A percentile compares a stretch with the other conserved stretches of the same genome.
These are phyloP conservation scores for Protostelium mycophagum DNA, from an alignment of 78 protist genomes.

Conservation along the genomic window DNA sequence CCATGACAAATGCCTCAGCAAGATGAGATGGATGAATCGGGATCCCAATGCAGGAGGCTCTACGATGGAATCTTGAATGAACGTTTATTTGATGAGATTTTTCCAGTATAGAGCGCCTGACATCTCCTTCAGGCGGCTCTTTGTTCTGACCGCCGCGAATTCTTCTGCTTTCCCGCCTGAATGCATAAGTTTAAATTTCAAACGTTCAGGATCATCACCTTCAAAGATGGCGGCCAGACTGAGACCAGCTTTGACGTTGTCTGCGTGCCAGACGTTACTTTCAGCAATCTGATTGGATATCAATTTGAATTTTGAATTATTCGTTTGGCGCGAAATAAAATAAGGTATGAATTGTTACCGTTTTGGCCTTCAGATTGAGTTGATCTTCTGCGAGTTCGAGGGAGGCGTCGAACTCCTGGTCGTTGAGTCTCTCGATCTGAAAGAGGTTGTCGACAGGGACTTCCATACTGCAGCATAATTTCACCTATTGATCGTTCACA, in stretches of 20 bases:
- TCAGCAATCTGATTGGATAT: neutral
- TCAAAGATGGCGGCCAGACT: slow-evolving; percentile 1
- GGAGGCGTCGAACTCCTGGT: neutral
- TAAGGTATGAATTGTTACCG: too few species aligned
- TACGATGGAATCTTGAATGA: too few species aligned
- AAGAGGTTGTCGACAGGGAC: neutral
- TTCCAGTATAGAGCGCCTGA: neutral
- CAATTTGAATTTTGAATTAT: neutral
- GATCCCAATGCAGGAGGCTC: too few species aligned
- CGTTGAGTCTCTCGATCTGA: neutral
- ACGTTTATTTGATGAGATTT: too few species aligned
- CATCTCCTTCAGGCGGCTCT: neutral
- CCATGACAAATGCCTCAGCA: too few species aligned
- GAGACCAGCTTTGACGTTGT: neutral
- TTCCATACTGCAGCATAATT: neutral
- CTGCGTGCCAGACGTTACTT: neutral
- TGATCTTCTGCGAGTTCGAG: neutral
- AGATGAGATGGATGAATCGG: too few species aligned
- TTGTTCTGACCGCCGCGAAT: neutral
- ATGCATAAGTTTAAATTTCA: too few species aligned
- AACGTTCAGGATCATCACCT: too few species aligned
- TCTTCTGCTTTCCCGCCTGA: neutral
- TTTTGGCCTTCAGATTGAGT: neutral
- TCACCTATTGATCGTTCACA: neutral
- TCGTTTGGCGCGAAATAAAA: too few species aligned